These are phyloP conservation scores for Dimocarpus longan DNA, from an alignment of 345 rosid species.

Conservation along the genomic window DNA sequence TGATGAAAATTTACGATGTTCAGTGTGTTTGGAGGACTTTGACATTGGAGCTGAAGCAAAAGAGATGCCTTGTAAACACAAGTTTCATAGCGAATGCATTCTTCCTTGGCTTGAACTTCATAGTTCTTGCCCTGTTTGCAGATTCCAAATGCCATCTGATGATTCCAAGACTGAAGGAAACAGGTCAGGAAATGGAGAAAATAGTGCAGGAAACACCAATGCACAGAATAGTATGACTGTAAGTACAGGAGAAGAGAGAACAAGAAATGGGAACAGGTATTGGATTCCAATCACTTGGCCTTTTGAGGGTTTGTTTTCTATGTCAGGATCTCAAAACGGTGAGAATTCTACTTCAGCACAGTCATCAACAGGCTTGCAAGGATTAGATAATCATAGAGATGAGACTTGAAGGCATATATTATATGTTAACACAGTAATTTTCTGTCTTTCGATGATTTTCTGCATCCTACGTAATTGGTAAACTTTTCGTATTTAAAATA, in stretches of 20 bases:
- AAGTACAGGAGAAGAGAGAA: neutral
- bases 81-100: conserved; percentile 57
- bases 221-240: neutral
- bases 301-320: conserved; percentile 30
- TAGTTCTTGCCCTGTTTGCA: conserved; percentile 66
- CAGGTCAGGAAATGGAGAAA: conserved; percentile 6
- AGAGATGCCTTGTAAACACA: conserved; percentile 65
- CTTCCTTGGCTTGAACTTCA: conserved; percentile 63
- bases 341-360: conserved; percentile 24
- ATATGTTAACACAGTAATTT: neutral
- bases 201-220: conserved; percentile 1
- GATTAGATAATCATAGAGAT: conserved; percentile 25
- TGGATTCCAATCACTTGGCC: conserved; percentile 36
- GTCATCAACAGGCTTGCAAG: conserved; percentile 7
- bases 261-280: conserved; percentile 27
- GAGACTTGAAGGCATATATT: conserved; percentile 17
- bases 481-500: neutral
- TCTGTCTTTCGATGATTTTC: neutral
- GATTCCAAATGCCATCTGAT: conserved; percentile 43
- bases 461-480: neutral
- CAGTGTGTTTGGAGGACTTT: conserved; percentile 59
- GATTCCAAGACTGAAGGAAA: conserved; percentile 26
- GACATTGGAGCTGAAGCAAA: conserved; percentile 59
- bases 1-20: conserved; percentile 39
- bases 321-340: conserved; percentile 24